These are phyloP conservation scores for Zangia roseola DNA, from an alignment of 768 basidiomycete genomes.

Conservation along the genomic window DNA sequence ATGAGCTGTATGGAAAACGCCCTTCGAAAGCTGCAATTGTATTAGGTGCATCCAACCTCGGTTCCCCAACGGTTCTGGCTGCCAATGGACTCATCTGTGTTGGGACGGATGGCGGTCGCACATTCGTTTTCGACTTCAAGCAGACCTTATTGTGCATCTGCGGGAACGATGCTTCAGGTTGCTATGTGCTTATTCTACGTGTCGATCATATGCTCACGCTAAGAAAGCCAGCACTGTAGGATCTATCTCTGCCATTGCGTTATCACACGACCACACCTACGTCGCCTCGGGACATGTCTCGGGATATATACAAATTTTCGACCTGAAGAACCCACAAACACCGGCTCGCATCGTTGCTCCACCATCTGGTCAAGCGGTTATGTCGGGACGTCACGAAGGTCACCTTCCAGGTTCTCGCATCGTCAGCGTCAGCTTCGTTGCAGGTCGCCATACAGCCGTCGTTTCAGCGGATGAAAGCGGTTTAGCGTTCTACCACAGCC, in stretches of 20 bases:
- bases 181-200: slow-evolving; percentile 10
- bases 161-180: slow-evolving; percentile 68
- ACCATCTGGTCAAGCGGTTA: slow-evolving; percentile 62
- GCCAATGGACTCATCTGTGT: slow-evolving; percentile 88
- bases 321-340: slow-evolving; percentile 64
- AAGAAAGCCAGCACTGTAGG: slow-evolving; percentile 59
- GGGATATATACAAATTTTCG: slow-evolving; percentile 85
- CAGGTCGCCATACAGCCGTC: slow-evolving; percentile 88
- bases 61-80: slow-evolving; percentile 75
- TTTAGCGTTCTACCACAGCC: slow-evolving; percentile 90
- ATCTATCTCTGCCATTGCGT: slow-evolving; percentile 81
- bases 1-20: slow-evolving; percentile 51
- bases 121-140: slow-evolving; percentile 87
- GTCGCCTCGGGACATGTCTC: slow-evolving; percentile 83
- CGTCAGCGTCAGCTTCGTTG: slow-evolving; percentile 81
- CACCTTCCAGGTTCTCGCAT: slow-evolving; percentile 81
- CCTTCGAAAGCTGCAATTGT: slow-evolving; percentile 61
- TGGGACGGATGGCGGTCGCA: slow-evolving; percentile 77
- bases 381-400: slow-evolving; percentile 81
- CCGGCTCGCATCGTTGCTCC: slow-evolving; percentile 73
- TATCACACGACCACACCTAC: slow-evolving; percentile 94
- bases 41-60: slow-evolving; percentile 55
- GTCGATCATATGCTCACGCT: slow-evolving; percentile 19
- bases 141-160: slow-evolving; percentile 82
- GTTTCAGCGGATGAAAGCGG: slow-evolving; percentile 89